A percentile compares a stretch with the other conserved stretches of the same genome.
phyloP scores from a whole-genome alignment of 2,329 filamentous ascomycete genomes.

The Zymoseptoria pseudotritici region DNA sequence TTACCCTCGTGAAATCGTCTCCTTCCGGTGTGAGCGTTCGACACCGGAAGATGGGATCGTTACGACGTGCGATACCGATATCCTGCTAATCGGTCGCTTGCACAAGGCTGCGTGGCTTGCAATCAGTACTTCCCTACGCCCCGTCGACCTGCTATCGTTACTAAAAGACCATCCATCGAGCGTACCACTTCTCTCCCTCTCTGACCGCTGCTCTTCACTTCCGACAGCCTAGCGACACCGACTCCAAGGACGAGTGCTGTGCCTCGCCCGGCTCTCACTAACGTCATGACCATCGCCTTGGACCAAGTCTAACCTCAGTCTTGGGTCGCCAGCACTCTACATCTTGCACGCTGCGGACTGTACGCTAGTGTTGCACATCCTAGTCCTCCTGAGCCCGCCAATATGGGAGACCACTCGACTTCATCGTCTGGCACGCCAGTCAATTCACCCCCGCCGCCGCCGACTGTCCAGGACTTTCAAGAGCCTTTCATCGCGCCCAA shows the following conservation, averaged over 20 bases:
- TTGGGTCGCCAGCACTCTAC: neutral
- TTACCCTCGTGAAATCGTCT: neutral
- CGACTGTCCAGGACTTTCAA: neutral
- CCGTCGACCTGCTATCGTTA: neutral
- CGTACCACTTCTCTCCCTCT: neutral
- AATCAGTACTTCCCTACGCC: neutral
- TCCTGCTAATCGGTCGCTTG: neutral
- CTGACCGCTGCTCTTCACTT: neutral
- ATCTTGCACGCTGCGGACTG: neutral
- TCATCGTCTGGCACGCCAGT: constrained; percentile 2
- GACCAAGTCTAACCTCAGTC: neutral
- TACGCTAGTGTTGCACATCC: neutral
- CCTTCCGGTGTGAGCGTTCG: neutral
- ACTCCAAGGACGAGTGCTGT: neutral
- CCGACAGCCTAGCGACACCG: neutral
- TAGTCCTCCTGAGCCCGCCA: constrained; percentile 2
- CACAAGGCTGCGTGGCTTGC: neutral
- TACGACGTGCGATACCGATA: neutral
- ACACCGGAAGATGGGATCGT: neutral
- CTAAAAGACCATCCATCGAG: neutral
- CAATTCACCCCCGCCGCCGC: constrained; percentile 1
- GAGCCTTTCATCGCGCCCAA: neutral
- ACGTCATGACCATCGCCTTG: neutral
- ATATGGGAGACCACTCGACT: constrained; percentile 7
- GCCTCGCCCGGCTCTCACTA: neutral